phyloP scores from a whole-genome alignment of 2,329 filamentous ascomycete species.

The Raffaelea arxii region DNA sequence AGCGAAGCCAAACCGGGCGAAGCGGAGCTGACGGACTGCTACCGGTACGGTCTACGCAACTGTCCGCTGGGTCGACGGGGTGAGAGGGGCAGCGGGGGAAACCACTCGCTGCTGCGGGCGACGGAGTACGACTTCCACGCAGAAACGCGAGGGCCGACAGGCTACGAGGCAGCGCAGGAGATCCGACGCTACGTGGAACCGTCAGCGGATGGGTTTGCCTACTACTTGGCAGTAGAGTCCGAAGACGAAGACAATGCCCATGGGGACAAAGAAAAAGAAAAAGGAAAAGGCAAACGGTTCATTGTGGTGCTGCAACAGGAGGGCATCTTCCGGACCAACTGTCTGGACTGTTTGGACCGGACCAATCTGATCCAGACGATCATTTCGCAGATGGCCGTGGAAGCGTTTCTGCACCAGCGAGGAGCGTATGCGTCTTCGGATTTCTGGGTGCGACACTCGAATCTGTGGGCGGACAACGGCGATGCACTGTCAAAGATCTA shows the following conservation, averaged over 20 bases:
- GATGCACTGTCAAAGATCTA: conserved; percentile 93
- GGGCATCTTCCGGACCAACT: conserved; percentile 93
- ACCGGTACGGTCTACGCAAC: conserved; percentile 64
- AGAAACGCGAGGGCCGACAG: conserved; percentile 75
- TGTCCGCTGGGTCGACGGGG: conserved; percentile 54
- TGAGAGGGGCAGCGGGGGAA: conserved; percentile 45
- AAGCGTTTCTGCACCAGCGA: conserved; percentile 69
- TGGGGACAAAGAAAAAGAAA: conserved; percentile 38
- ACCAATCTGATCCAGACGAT: conserved; percentile 96
- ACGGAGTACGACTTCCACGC: conserved; percentile 97
- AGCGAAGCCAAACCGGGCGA: conserved; percentile 83
- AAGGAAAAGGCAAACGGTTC: conserved; percentile 31
- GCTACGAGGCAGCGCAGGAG: conserved; percentile 82
- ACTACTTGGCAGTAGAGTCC: conserved; percentile 71
- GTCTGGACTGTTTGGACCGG: conserved; percentile 87
- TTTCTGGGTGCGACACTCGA: conserved; percentile 88
- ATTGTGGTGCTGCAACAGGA: conserved; percentile 80
- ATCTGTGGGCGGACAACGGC: conserved; percentile 93
- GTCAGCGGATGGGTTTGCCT: conserved; percentile 83
- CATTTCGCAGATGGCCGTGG: conserved; percentile 86
- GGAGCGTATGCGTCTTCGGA: conserved; percentile 61
- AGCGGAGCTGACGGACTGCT: conserved; percentile 70
- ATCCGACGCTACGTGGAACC: conserved; percentile 70
- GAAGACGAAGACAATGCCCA: conserved; percentile 37
- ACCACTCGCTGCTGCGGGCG: conserved; percentile 65